Conservation (phyloP, 495 filamentous ascomycete species). For the Penicilliopsis zonata region DNA sequence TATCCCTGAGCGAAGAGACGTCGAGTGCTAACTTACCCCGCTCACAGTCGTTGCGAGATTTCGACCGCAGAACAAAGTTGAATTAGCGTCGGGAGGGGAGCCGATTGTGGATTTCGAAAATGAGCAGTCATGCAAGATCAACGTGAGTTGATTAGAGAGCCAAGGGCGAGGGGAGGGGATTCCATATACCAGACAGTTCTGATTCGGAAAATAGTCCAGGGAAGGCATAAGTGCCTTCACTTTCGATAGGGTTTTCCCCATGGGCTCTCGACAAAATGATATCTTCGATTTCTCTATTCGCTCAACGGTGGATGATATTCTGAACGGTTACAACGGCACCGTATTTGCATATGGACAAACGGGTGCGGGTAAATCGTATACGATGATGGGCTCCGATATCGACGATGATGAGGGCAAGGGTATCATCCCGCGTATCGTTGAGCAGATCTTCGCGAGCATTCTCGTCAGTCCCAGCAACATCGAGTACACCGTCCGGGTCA, state of each 20-base stretch:
- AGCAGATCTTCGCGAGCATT: slow-evolving; percentile 96
- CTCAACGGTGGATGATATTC: slow-evolving; percentile 90
- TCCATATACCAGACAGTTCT: not conserved
- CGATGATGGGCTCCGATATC: slow-evolving; percentile 98
- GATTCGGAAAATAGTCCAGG: slow-evolving; percentile 44
- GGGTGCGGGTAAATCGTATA: slow-evolving; percentile 95
- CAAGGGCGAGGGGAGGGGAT: too few relatives aligned
- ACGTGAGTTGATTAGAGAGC: slow-evolving; percentile 62
- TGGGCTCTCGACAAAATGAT: slow-evolving; percentile 74
- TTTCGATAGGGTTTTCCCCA: slow-evolving; percentile 94
- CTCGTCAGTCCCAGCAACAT: slow-evolving; percentile 82
- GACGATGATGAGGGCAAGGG: slow-evolving; percentile 81
- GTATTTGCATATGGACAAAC: slow-evolving; percentile 99
- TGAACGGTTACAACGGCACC: slow-evolving; percentile 98
- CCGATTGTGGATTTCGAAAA: slow-evolving; percentile 81
- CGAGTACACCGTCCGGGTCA: slow-evolving; percentile 94
- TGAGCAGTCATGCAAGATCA: slow-evolving; percentile 78
- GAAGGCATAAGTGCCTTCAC: slow-evolving; percentile 83
- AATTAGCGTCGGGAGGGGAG: slow-evolving; percentile 79
- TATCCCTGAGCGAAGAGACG: not conserved
- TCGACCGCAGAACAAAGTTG: slow-evolving; percentile 88
- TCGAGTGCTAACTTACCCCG: not conserved
- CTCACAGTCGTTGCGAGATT: slow-evolving; percentile 82
- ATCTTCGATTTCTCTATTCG: slow-evolving; percentile 97
- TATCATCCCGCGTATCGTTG: slow-evolving; percentile 93